Conservation (phyloP, 106 monocot species). For the Phalaenopsis equestris region DNA sequence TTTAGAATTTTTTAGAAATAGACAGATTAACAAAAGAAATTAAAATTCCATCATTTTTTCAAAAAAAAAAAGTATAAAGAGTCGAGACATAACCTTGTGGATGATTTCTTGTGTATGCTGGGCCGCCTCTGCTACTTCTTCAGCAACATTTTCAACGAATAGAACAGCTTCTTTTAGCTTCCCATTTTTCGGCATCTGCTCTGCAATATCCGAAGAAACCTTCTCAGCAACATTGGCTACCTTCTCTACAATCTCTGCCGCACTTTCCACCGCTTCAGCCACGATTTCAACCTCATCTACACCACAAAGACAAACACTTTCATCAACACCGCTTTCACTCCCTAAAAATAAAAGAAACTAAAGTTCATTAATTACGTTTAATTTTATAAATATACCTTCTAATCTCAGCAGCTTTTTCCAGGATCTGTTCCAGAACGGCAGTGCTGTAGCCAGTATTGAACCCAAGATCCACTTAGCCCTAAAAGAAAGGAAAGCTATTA, state of each 20-base stretch:
- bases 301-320: not conserved
- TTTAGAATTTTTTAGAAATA: too few species aligned
- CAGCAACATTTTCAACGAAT: conserved; percentile 24
- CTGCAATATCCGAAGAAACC: conserved; percentile 34
- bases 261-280: conserved; percentile 20
- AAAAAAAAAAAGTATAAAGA: too few species aligned
- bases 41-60: too few species aligned
- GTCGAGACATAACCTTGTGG: conserved; percentile 31
- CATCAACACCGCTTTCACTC: too few species aligned
- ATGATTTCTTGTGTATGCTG: conserved; percentile 34
- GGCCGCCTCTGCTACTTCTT: conserved; percentile 39
- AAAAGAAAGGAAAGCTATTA: not conserved
- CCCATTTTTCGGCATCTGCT: conserved; percentile 26
- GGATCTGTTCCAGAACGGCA: conserved; percentile 32
- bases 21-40: too few species aligned
- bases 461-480: conserved; percentile 43
- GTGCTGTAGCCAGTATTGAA: conserved; percentile 13
- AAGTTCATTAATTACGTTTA: not conserved
- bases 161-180: conserved; percentile 27
- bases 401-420: conserved; percentile 34
- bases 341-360: too few species aligned
- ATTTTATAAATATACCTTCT: conserved; percentile 19
- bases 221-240: conserved; percentile 35
- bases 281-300: conserved; percentile 42
- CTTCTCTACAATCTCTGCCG: conserved; percentile 37